Percentiles rank a stretch among this genome's conserved stretches.
These are phyloP conservation scores for Dictyostelium brefeldianum DNA, from an alignment of 78 protist species.

Conservation along the genomic window DNA sequence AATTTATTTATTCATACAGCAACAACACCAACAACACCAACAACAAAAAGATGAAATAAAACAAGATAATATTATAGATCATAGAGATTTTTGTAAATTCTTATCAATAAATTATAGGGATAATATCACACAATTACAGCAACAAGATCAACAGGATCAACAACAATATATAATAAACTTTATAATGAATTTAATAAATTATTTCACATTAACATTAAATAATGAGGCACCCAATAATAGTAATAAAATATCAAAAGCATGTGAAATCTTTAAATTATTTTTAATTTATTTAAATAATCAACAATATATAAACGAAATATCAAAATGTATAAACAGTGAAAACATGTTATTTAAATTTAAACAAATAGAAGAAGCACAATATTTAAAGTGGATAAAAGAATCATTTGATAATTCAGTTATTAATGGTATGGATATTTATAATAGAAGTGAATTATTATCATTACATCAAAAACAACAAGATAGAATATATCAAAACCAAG, in stretches of 20 bases:
- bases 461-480: not conserved
- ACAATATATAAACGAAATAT: not conserved
- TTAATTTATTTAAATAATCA: constrained; percentile 19
- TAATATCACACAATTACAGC: not conserved
- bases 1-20: not conserved
- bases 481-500: not conserved
- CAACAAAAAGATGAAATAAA: not conserved
- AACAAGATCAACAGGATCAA: not conserved
- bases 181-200: not conserved
- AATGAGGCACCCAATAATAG: not conserved
- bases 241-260: not conserved
- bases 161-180: not conserved
- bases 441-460: not conserved
- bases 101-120: not conserved
- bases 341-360: not conserved
- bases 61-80: not conserved
- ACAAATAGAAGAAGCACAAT: no score
- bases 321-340: not conserved
- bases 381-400: not conserved
- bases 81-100: constrained; percentile 10
- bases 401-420: constrained; percentile 5
- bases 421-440: not conserved
- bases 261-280: constrained; percentile 1
- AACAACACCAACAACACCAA: no score
- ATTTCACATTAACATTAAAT: not conserved